phyloP scores from a whole-genome alignment of 2,329 filamentous ascomycete species.

The Aspergillus pseudotamarii region DNA sequence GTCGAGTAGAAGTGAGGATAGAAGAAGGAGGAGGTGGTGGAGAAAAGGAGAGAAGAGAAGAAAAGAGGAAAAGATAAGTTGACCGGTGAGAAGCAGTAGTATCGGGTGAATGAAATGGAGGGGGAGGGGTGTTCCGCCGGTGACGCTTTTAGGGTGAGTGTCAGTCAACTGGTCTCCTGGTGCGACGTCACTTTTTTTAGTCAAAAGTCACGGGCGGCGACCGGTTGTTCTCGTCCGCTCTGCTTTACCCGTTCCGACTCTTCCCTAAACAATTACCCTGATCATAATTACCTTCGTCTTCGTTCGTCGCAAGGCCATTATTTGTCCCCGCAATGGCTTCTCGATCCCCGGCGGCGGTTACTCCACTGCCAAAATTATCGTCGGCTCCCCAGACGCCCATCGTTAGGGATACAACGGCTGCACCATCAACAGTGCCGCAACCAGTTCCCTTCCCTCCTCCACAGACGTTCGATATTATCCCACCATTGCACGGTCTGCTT shows the following conservation, averaged over 20 bases:
- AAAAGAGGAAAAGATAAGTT: conserved; percentile 22
- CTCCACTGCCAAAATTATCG: conserved; percentile 48
- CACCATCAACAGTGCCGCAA: conserved; percentile 48
- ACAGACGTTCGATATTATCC: conserved; percentile 82
- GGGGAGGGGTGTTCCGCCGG: conserved; percentile 35
- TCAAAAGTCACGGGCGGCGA: conserved; percentile 35
- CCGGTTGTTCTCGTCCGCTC: conserved; percentile 17
- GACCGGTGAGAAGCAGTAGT: conserved; percentile 30
- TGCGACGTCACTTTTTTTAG: conserved; percentile 1
- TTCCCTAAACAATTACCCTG: conserved; percentile 36
- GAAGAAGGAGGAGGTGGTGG: conserved; percentile 12
- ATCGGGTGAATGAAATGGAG: conserved; percentile 11
- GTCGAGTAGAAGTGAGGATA: conserved; percentile 8
- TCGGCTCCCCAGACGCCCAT: conserved; percentile 38
- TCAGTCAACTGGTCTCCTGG: conserved; percentile 3
- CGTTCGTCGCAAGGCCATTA: conserved; percentile 7
- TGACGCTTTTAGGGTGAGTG: conserved; percentile 35
- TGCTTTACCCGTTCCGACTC: conserved; percentile 33
- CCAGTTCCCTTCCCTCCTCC: conserved; percentile 67
- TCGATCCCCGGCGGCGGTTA: conserved; percentile 35
- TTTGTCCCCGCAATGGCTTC: conserved; percentile 38
- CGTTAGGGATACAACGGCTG: conserved; percentile 26
- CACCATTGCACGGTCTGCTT: conserved; percentile 77
- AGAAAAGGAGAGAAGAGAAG: conserved; percentile 12
- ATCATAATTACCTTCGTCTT: background rate